Evolutionary conservation across 805 yeast species (phyloP).

Genomic region (Barnettozyma botsteinii): DNA sequence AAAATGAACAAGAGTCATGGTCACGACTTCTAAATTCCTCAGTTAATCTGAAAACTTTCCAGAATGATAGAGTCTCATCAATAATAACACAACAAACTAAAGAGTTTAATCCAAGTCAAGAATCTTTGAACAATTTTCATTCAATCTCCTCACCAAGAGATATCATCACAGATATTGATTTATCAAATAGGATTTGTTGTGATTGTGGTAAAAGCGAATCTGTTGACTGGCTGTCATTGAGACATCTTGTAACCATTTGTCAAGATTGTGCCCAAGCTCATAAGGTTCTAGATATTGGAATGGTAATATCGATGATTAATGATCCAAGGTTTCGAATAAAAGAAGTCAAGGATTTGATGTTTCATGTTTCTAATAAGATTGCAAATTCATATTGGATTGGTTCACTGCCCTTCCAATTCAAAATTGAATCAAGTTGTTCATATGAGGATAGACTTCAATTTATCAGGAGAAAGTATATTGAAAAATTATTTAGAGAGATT

Average conservation of each 20-base stretch:
- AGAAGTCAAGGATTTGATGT: constrained; percentile 54
- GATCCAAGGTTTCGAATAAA: constrained; percentile 44
- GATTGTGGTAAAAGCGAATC: constrained; percentile 65
- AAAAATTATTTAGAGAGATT: constrained; percentile 37
- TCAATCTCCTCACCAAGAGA: constrained; percentile 10
- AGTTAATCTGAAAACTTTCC: constrained; percentile 27
- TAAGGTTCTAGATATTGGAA: constrained; percentile 73
- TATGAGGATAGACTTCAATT: constrained; percentile 49
- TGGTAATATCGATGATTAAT: constrained; percentile 76
- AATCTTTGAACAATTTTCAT: neutral
- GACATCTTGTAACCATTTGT: constrained; percentile 66
- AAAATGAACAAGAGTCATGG: constrained; percentile 67
- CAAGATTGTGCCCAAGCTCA: constrained; percentile 87
- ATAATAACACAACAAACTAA: no score
- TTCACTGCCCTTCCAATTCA: neutral
- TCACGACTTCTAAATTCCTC: constrained; percentile 56
- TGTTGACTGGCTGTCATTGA: constrained; percentile 87
- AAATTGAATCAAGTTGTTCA: constrained; percentile 30
- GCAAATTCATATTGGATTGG: constrained; percentile 63
- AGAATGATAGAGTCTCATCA: no score
- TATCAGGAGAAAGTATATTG: constrained; percentile 60
- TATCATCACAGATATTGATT: constrained; percentile 30
- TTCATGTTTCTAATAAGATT: constrained; percentile 46
- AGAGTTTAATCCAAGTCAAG: neutral
- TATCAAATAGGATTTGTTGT: constrained; percentile 63